These are phyloP conservation scores for Candida nemodendra DNA, from an alignment of 805 yeast genomes.

Conservation along the genomic window DNA sequence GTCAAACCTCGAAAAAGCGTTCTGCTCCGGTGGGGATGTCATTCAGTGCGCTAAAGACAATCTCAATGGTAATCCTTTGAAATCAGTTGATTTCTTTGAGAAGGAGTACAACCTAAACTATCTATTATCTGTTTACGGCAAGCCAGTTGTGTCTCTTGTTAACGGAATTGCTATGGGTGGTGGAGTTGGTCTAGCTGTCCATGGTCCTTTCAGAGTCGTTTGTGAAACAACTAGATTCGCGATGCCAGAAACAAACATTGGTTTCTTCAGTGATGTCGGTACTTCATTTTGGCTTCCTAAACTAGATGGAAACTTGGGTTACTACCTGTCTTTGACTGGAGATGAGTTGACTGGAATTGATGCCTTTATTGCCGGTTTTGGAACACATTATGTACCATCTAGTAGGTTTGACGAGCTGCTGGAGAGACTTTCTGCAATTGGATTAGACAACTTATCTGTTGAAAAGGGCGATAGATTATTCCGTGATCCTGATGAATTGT, in stretches of 20 bases:
- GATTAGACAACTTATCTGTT: constrained; percentile 26
- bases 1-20: constrained; percentile 64
- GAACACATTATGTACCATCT: constrained; percentile 84
- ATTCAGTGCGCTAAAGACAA: constrained; percentile 70
- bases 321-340: constrained; percentile 85
- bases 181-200: constrained; percentile 90
- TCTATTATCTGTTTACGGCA: constrained; percentile 73
- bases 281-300: constrained; percentile 85
- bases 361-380: constrained; percentile 78
- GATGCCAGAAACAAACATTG: constrained; percentile 98
- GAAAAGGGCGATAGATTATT: constrained; percentile 19
- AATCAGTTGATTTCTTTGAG: constrained; percentile 67
- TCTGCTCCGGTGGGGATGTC: constrained; percentile 98
- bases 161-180: constrained; percentile 98
- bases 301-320: constrained; percentile 78
- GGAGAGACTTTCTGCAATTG: constrained; percentile 63
- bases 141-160: constrained; percentile 83
- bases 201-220: constrained; percentile 90
- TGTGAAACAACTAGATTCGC: constrained; percentile 89
- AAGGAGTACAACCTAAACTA: constrained; percentile 81
- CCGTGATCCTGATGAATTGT: constrained; percentile 37
- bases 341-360: constrained; percentile 75
- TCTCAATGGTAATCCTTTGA: constrained; percentile 40
- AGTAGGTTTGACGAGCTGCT: constrained; percentile 60
- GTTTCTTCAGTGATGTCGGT: constrained; percentile 95